A percentile compares a stretch with the other conserved stretches of the same genome.
phyloP scores from a whole-genome alignment of 2,329 filamentous ascomycete species.

The Podosphaera aphanis region DNA sequence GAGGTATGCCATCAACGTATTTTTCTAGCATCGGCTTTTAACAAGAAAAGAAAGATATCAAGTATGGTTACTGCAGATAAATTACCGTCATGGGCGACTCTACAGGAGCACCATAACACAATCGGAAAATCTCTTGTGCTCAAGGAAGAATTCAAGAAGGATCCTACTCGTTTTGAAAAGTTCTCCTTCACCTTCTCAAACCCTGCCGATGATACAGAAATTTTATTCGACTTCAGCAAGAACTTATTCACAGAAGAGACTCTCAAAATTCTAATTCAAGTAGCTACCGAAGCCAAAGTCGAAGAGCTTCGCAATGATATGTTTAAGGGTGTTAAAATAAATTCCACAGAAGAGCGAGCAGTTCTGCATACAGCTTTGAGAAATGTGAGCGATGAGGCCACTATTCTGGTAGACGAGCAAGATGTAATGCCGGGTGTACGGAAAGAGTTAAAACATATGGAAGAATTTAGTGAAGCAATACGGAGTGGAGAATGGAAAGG shows the following conservation, averaged over 20 bases:
- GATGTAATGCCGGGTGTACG: constrained; percentile 91
- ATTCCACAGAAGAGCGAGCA: constrained; percentile 91
- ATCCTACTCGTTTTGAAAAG: constrained; percentile 72
- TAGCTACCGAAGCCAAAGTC: constrained; percentile 74
- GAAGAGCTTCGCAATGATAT: constrained; percentile 91
- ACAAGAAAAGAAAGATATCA: background rate
- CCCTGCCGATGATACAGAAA: constrained; percentile 55
- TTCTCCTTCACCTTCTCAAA: constrained; percentile 71
- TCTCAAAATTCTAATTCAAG: constrained; percentile 60
- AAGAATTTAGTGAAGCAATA: constrained; percentile 89
- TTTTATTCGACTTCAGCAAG: constrained; percentile 97
- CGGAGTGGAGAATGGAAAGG: constrained; percentile 93
- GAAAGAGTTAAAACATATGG: constrained; percentile 84
- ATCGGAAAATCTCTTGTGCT: constrained; percentile 77
- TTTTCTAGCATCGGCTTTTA: background rate
- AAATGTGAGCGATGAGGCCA: constrained; percentile 59
- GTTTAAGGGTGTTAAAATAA: constrained; percentile 96
- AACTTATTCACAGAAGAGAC: constrained; percentile 95
- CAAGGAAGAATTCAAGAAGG: constrained; percentile 77
- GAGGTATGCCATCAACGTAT: background rate
- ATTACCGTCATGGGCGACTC: constrained; percentile 67
- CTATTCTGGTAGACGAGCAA: constrained; percentile 64
- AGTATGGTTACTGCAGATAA: constrained; percentile 62
- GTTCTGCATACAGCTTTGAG: constrained; percentile 89
- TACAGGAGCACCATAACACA: constrained; percentile 71